phyloP scores from a whole-genome alignment of 2,329 filamentous ascomycete genomes.

The Seiridium cupressi region DNA sequence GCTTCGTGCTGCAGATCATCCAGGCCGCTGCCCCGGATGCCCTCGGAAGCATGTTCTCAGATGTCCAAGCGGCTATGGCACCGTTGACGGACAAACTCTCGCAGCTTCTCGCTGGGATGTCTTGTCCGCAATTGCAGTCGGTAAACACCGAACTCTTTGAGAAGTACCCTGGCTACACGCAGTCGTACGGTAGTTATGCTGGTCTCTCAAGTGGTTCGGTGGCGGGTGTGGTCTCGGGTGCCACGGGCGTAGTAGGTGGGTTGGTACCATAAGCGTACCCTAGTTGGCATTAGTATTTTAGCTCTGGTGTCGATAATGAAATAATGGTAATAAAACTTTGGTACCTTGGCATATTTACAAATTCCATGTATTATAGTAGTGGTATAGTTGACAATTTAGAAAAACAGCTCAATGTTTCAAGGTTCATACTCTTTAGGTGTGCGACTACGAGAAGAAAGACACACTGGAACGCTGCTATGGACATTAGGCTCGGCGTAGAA shows the following conservation, averaged over 20 bases:
- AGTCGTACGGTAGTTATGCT: neutral
- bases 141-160: neutral
- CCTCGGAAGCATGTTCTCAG: neutral
- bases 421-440: too few species aligned
- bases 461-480: too few species aligned
- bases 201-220: neutral
- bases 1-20: conserved; percentile 13
- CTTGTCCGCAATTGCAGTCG: neutral
- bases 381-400: too few species aligned
- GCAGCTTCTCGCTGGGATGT: neutral
- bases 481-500: too few species aligned
- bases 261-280: neutral
- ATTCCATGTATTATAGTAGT: too few species aligned
- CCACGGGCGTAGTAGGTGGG: neutral
- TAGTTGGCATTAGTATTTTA: neutral
- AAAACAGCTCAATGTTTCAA: too few species aligned
- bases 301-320: neutral
- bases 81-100: neutral
- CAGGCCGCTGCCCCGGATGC: neutral
- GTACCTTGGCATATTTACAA: too few species aligned
- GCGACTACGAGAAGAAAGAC: too few species aligned
- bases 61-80: neutral
- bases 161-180: neutral
- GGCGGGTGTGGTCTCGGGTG: neutral
- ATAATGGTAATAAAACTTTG: neutral